Conservation (phyloP, 2,329 filamentous ascomycete species). For the Nigrograna mackinnonii region DNA sequence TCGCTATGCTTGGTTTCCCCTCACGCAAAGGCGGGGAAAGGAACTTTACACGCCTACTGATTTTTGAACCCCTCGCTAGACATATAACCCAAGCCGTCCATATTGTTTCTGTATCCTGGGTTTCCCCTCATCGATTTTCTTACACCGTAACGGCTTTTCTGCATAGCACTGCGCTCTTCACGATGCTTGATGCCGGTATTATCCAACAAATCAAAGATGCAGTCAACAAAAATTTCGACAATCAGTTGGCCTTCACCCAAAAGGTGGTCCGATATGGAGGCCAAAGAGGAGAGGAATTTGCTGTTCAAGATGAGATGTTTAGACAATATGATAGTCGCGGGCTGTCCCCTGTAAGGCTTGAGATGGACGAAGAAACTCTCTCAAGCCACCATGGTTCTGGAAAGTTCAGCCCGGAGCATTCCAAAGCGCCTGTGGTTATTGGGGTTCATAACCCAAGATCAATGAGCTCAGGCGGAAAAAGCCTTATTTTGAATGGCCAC, state of each 20-base stretch:
- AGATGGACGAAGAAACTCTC: background rate
- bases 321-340: background rate
- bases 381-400: background rate
- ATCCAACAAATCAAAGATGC: too few relatives aligned
- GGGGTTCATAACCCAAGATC: background rate
- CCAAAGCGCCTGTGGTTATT: background rate
- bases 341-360: background rate
- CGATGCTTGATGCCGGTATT: too few relatives aligned
- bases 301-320: slow-evolving; percentile 10
- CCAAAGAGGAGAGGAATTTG: slow-evolving; percentile 18
- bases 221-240: slow-evolving; percentile 17
- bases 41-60: too few relatives aligned
- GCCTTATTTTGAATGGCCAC: slow-evolving; percentile 21
- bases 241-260: slow-evolving; percentile 17
- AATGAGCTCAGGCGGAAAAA: slow-evolving; percentile 14
- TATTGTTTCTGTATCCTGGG: too few relatives aligned
- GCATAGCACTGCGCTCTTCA: too few relatives aligned
- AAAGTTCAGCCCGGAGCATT: background rate
- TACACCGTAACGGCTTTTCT: too few relatives aligned
- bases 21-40: too few relatives aligned
- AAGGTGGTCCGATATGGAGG: slow-evolving; percentile 21
- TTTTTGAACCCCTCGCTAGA: too few relatives aligned
- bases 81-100: too few relatives aligned
- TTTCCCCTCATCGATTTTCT: too few relatives aligned
- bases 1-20: too few relatives aligned